Evolutionary conservation across 345 rosid genomes (phyloP).

Genomic region (Arabis alpina): DNA sequence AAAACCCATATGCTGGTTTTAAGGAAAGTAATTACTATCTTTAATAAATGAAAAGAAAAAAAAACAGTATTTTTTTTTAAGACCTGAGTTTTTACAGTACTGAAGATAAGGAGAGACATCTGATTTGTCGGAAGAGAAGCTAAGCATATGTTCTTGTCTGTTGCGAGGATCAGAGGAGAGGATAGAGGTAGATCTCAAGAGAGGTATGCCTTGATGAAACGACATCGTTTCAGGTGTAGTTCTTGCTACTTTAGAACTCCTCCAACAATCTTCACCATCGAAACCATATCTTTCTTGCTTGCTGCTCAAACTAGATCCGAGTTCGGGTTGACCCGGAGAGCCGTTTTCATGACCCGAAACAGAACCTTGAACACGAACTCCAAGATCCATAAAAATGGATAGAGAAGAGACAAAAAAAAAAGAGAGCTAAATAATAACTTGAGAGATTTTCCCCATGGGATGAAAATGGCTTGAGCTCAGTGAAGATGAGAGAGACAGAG

Average conservation of each 20-base stretch:
- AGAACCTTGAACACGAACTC: slow-evolving; percentile 56
- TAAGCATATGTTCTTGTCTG: slow-evolving; percentile 58
- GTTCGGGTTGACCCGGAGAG: slow-evolving; percentile 42
- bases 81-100: slow-evolving; percentile 57
- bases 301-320: slow-evolving; percentile 52
- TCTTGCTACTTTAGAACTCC: slow-evolving; percentile 49
- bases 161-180: slow-evolving; percentile 29
- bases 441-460: slow-evolving; percentile 48
- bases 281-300: slow-evolving; percentile 57
- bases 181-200: slow-evolving; percentile 61
- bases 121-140: slow-evolving; percentile 57
- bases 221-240: slow-evolving; percentile 45
- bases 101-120: slow-evolving; percentile 46
- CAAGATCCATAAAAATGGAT: slow-evolving; percentile 62
- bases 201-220: slow-evolving; percentile 52
- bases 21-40: not conserved
- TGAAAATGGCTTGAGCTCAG: slow-evolving; percentile 45
- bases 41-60: not conserved
- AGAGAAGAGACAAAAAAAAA: slow-evolving; percentile 31
- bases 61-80: slow-evolving; percentile 1
- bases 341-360: slow-evolving; percentile 51
- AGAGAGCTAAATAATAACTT: slow-evolving; percentile 41
- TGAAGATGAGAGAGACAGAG: slow-evolving; percentile 37
- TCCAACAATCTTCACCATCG: slow-evolving; percentile 52
- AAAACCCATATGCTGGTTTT: slow-evolving; percentile 14